phyloP scores from a whole-genome alignment of 2,329 filamentous ascomycete genomes.

The Thelonectria blattea region DNA sequence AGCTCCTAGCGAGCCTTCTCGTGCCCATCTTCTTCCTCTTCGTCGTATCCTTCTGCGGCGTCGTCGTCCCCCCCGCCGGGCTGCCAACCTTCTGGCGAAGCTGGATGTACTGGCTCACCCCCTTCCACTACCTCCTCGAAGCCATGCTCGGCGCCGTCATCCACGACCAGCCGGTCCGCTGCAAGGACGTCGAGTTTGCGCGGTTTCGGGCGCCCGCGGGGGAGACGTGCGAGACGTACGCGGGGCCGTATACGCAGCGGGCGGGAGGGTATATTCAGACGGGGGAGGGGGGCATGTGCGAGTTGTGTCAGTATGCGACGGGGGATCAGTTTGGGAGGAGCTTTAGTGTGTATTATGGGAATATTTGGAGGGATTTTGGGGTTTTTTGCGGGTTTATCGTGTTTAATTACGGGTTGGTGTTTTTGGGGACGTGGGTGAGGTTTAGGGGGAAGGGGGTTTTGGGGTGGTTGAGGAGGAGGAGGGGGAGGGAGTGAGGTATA shows the following conservation, averaged over 20 bases:
- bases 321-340: constrained; percentile 65
- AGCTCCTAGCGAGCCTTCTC: constrained; percentile 68
- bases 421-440: constrained; percentile 47
- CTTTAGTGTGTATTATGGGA: constrained; percentile 65
- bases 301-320: constrained; percentile 66
- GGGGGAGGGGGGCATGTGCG: constrained; percentile 62
- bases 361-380: constrained; percentile 71
- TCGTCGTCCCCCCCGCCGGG: constrained; percentile 66
- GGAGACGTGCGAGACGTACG: constrained; percentile 66
- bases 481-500: too few relatives aligned
- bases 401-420: constrained; percentile 63
- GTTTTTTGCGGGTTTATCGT: constrained; percentile 68
- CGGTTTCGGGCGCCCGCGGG: constrained; percentile 64
- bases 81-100: constrained; percentile 68
- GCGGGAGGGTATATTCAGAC: constrained; percentile 67
- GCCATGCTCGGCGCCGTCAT: constrained; percentile 63
- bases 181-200: constrained; percentile 62
- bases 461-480: constrained; percentile 39
- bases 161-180: constrained; percentile 61
- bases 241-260: constrained; percentile 55
- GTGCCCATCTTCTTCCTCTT: constrained; percentile 75
- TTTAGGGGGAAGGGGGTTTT: constrained; percentile 49
- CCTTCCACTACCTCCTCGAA: constrained; percentile 71
- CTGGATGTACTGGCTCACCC: constrained; percentile 72
- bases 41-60: constrained; percentile 72